A percentile compares a stretch with the other conserved stretches of the same genome.
Evolutionary conservation across 495 filamentous ascomycete genomes (phyloP).

Genomic region (Talaromyces borbonicus): DNA sequence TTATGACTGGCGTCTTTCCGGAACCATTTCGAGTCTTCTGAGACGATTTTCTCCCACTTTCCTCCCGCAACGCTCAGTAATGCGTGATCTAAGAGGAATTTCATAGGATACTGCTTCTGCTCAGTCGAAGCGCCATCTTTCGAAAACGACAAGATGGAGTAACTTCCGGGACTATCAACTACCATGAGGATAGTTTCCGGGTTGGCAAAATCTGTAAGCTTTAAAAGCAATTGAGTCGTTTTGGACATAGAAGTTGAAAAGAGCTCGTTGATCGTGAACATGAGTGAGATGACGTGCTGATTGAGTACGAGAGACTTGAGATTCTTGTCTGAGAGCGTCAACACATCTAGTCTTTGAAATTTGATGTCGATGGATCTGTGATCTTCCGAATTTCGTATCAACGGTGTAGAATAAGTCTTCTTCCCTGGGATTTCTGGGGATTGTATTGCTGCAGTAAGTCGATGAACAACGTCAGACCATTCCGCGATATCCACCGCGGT

Average conservation of each 20-base stretch:
- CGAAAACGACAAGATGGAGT: conserved; percentile 66
- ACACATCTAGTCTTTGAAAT: conserved; percentile 55
- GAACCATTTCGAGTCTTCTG: conserved; percentile 77
- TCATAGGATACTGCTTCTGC: conserved; percentile 67
- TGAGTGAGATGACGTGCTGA: conserved; percentile 58
- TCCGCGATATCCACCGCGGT: conserved; percentile 68
- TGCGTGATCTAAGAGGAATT: conserved; percentile 81
- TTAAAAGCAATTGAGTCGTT: conserved; percentile 65
- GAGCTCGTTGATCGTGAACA: conserved; percentile 97
- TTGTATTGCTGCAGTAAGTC: conserved; percentile 36
- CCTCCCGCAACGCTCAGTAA: conserved; percentile 44
- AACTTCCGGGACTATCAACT: conserved; percentile 86
- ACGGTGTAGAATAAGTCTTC: conserved; percentile 44
- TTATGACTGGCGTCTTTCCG: conserved; percentile 45
- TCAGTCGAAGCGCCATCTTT: conserved; percentile 16
- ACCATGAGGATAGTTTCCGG: conserved; percentile 65
- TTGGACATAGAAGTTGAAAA: conserved; percentile 64
- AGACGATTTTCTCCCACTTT: conserved; percentile 61
- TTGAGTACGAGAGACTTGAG: conserved; percentile 29
- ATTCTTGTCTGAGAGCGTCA: conserved; percentile 34
- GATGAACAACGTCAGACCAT: conserved; percentile 54
- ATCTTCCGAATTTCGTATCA: conserved; percentile 26
- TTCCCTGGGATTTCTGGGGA: conserved; percentile 23
- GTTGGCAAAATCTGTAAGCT: conserved; percentile 45
- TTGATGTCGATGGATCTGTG: conserved; percentile 28